These are phyloP conservation scores for Orobanche coerulescens DNA, from an alignment of 257 asterid species.

Conservation along the genomic window DNA sequence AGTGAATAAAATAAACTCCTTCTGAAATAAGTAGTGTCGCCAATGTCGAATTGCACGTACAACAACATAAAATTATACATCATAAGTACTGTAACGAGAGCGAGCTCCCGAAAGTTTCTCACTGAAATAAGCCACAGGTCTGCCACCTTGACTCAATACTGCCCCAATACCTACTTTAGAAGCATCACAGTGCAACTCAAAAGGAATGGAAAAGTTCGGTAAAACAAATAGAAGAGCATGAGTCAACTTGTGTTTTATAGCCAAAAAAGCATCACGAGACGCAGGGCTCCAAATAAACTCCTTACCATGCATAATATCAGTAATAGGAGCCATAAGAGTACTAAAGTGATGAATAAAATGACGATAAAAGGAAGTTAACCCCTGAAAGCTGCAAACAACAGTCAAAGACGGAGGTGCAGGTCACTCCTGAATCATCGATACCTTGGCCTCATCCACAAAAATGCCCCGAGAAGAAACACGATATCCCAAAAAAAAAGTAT, in stretches of 20 bases:
- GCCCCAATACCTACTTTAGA: too few species aligned
- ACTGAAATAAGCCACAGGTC: background rate
- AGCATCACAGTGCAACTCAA: too few species aligned
- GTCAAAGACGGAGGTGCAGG: background rate
- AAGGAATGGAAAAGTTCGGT: too few species aligned
- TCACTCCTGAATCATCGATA: background rate
- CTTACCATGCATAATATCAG: background rate
- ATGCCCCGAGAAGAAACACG: background rate
- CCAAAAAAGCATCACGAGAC: background rate
- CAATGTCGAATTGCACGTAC: background rate
- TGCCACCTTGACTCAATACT: too few species aligned
- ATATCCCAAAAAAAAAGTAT: background rate
- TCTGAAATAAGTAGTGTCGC: too few species aligned
- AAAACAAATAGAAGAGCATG: background rate
- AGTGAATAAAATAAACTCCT: too few species aligned
- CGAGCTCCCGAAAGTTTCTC: background rate
- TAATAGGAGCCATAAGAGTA: too few species aligned
- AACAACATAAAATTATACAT: background rate
- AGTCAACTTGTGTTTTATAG: background rate
- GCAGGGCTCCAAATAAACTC: background rate
- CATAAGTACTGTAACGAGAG: background rate
- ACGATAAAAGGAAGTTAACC: background rate
- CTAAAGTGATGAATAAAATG: background rate
- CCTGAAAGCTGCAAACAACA: background rate
- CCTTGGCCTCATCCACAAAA: background rate